Evolutionary conservation across 2,329 filamentous ascomycete species (phyloP), one percentile per base, ranked within the genome.

Genomic region (Phoma sp.): DNA sequence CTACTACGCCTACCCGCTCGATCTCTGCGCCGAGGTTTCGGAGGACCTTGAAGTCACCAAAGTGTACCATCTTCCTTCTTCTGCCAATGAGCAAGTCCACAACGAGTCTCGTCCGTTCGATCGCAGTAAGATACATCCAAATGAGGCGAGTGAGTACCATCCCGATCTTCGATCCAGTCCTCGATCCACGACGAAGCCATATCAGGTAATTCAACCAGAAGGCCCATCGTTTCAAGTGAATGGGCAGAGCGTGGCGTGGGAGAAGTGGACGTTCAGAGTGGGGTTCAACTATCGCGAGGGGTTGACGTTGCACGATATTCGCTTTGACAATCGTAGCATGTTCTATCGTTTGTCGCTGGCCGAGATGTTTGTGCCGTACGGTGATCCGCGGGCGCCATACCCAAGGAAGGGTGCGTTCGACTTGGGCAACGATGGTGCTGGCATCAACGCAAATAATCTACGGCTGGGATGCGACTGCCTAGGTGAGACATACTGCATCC

Each of bases 1-100:
- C 61, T 80, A 82, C 66, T 85, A 85, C 60, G 83, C 83, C 4
- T 84, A 84, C 48, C 83, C 84, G 0, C 74, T 85, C 7, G 79
- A 84, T 47, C 74, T 85, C 18, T 79, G 77, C 38, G 79, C 81
- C 7, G 81, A 84, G 61, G 76, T 81, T 40, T 81, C 80, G 7
- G 77, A 81, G 56, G 67, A 79, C 2, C 71, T 84, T 3, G 60
- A 79, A 23, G 79, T 84, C 3, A 79, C 78, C 52, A 79, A 81
- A 50, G 76, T 84, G 43, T 79, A 81, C 57, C 76, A 77, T 29
- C 76, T 84, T 7, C 79, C 80, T 14, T 72, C 78, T 1, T 73
- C 76, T 1, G 62, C 72, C 1, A 61, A 76, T 9, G 74, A 78
- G 38, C 68, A 74, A 14, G 76, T 79, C 39, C 76, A 77, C 60